These are phyloP conservation scores for Sphagnum magellanicum DNA, from an alignment of 228 moss, liverwort and hornwort species.

Conservation along the genomic window DNA sequence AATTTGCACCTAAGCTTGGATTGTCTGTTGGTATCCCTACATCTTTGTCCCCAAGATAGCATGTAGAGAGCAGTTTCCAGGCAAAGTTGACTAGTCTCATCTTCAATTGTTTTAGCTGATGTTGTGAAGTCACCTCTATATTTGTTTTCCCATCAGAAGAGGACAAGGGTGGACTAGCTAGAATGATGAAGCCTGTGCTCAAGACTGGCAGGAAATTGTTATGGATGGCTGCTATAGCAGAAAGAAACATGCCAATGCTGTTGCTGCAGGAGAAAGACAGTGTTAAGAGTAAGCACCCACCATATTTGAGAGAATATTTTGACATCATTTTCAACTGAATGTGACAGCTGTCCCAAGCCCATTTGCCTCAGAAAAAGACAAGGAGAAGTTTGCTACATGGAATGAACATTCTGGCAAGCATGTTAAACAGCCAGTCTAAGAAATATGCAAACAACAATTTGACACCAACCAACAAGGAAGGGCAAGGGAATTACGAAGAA, in stretches of 20 bases:
- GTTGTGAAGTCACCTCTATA: constrained; percentile 21
- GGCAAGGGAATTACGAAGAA: constrained; percentile 21
- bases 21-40: constrained; percentile 20
- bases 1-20: constrained; percentile 35
- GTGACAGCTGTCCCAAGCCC: too few species aligned
- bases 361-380: too few species aligned
- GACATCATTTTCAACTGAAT: too few species aligned
- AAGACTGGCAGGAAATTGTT: constrained; percentile 66
- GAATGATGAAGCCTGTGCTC: constrained; percentile 32
- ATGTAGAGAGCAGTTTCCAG: constrained; percentile 63
- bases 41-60: constrained; percentile 51
- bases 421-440: too few species aligned
- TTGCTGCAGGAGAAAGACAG: constrained; percentile 20
- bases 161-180: constrained; percentile 12
- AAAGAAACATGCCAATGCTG: constrained; percentile 64
- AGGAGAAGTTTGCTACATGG: too few species aligned
- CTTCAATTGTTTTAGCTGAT: constrained; percentile 53
- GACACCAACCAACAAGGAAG: not conserved
- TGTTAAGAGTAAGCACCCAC: too few species aligned
- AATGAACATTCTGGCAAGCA: too few species aligned
- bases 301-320: too few species aligned
- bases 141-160: constrained; percentile 4
- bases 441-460: not conserved
- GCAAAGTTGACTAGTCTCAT: constrained; percentile 45
- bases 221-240: constrained; percentile 59